Evolutionary conservation across 2,329 filamentous ascomycete species (phyloP).

Genomic region (Claviceps arundinis): DNA sequence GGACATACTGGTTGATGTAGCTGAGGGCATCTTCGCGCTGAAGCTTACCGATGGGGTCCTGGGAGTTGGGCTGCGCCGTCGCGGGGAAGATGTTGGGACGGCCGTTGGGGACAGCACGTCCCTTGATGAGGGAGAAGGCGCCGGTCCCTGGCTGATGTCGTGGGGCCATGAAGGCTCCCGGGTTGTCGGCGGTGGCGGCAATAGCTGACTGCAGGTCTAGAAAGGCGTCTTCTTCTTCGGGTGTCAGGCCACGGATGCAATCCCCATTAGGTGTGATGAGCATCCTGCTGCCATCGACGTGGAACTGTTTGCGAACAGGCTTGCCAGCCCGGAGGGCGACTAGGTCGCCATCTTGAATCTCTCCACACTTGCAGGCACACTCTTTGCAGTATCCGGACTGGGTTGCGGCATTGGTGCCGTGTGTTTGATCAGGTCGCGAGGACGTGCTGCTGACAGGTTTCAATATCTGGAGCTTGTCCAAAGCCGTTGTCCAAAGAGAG

Average conservation of each 20-base stretch:
- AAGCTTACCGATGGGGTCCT: slow-evolving; percentile 50
- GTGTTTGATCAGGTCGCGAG: slow-evolving; percentile 15
- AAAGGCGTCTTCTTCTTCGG: slow-evolving; percentile 57
- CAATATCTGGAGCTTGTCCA: slow-evolving; percentile 24
- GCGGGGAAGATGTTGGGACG: slow-evolving; percentile 48
- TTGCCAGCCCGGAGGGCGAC: slow-evolving; percentile 40
- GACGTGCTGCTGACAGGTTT: slow-evolving; percentile 20
- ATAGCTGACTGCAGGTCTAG: slow-evolving; percentile 53
- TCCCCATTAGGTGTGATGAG: slow-evolving; percentile 66
- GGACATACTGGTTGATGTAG: slow-evolving; percentile 57
- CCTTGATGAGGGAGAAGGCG: slow-evolving; percentile 50
- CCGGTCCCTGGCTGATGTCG: slow-evolving; percentile 39
- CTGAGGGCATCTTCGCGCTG: slow-evolving; percentile 52
- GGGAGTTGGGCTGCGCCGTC: slow-evolving; percentile 29
- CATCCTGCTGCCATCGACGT: slow-evolving; percentile 49
- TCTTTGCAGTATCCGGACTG: slow-evolving; percentile 23
- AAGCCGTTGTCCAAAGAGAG: slow-evolving; percentile 18
- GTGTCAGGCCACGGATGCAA: slow-evolving; percentile 57
- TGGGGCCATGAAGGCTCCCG: slow-evolving; percentile 41
- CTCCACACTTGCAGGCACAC: slow-evolving; percentile 24
- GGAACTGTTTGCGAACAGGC: slow-evolving; percentile 44
- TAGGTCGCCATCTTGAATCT: slow-evolving; percentile 37
- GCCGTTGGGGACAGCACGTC: slow-evolving; percentile 51
- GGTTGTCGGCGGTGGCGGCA: slow-evolving; percentile 33
- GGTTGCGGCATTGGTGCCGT: slow-evolving; percentile 9